These are phyloP conservation scores for Blumeria graminis DNA, from an alignment of 2,329 filamentous ascomycete genomes.

Conservation along the genomic window DNA sequence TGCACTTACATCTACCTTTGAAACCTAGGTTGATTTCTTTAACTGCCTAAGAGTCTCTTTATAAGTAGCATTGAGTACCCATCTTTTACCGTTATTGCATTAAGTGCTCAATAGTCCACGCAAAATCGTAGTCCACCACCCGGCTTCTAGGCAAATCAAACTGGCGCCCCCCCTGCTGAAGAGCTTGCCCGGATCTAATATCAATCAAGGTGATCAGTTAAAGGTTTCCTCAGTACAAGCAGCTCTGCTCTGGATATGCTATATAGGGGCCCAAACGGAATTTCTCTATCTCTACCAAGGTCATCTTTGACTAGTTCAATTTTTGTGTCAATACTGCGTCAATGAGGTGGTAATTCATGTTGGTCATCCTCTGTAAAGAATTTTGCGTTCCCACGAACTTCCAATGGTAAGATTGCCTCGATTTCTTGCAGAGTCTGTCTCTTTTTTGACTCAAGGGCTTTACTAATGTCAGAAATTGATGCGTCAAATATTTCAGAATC, in stretches of 20 bases:
- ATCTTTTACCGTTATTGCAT: too few species aligned
- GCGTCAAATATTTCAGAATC: neutral
- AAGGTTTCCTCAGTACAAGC: neutral
- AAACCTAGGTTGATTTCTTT: too few species aligned
- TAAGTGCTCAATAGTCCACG: too few species aligned
- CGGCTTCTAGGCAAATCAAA: too few species aligned
- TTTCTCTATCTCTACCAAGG: neutral
- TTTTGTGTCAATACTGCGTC: neutral
- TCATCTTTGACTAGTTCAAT: neutral
- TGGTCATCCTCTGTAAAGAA: neutral
- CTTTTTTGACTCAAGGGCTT: neutral
- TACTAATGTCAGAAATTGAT: neutral
- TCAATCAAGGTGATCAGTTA: neutral
- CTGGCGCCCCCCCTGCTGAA: neutral
- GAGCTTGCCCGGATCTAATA: neutral
- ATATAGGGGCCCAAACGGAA: neutral
- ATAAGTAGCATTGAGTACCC: too few species aligned
- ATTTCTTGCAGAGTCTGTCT: neutral
- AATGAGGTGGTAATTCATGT: neutral
- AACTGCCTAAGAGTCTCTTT: too few species aligned
- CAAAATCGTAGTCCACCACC: too few species aligned
- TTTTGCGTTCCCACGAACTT: neutral
- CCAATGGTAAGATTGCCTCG: neutral
- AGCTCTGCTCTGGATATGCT: neutral
- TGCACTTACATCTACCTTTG: too few species aligned